phyloP scores from a whole-genome alignment of 2,329 filamentous ascomycete genomes.

The Talaromyces marneffei region DNA sequence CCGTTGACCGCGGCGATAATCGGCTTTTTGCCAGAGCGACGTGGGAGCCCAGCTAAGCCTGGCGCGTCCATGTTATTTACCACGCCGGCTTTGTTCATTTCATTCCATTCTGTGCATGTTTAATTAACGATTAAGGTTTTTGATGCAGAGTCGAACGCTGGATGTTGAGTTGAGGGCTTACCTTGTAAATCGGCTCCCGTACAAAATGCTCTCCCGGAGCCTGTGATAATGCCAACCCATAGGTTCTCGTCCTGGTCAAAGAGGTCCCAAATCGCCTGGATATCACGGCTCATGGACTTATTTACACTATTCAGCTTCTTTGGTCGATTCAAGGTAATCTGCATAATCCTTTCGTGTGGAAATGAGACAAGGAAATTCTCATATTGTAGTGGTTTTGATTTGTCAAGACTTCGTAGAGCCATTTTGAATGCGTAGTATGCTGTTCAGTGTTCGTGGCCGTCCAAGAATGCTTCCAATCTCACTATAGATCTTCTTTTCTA shows the following conservation, averaged over 20 bases:
- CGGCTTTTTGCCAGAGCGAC: constrained; percentile 65
- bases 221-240: constrained; percentile 59
- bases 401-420: not conserved
- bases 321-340: constrained; percentile 39
- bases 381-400: not conserved
- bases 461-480: not conserved
- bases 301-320: constrained; percentile 40
- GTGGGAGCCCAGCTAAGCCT: constrained; percentile 43
- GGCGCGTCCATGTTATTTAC: constrained; percentile 30
- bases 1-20: constrained; percentile 73
- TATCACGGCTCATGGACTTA: constrained; percentile 37
- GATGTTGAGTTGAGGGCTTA: not conserved
- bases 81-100: constrained; percentile 51
- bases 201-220: constrained; percentile 60
- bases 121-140: no score
- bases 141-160: not conserved
- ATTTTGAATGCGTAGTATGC: not conserved
- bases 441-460: not conserved
- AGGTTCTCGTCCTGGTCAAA: constrained; percentile 58
- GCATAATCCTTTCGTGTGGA: constrained; percentile 24
- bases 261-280: constrained; percentile 50
- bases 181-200: constrained; percentile 57
- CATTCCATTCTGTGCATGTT: constrained; percentile 40
- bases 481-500: not conserved
- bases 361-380: not conserved